Base-by-base conservation (phyloP, 805 yeast species). In the Saccharomycopsis javanensis region DNA sequence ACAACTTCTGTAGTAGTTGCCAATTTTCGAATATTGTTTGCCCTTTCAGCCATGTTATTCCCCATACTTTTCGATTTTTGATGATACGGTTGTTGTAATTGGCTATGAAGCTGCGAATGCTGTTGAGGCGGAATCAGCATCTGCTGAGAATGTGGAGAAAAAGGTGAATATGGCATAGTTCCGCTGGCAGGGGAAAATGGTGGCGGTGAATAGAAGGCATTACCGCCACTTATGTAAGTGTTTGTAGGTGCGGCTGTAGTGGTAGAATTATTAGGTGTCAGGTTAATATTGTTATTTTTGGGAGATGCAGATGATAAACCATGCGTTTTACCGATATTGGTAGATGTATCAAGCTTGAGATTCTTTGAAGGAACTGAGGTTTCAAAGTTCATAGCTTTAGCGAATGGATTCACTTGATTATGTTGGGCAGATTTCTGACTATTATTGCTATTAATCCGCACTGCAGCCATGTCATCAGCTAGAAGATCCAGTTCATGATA, bases 1-100 rank as follows among this genome's bases (percentile, higher is more conserved):
- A 51, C 58, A 28, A 57, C 55, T 28, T 48, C 60, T 2, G 57
- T 53, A n/a, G 50, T 33, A 25, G 52, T 54, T 6, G 58, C 60
- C 16, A 60, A 51, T n/a, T 57, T 54, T 50, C 62, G 34, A 48
- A 60, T 60, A 45, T 57, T 48, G 20, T 30, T n/a, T 10, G 53
- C 38, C 13, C 25, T 42, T 42, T 42, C 48, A 11, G 48, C 25
- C 28, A 42, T 42, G 25, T 42, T 42, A 18, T 42, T 42, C 2
- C n/a, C 10, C 6, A 8, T 42, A 15, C 13, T 42, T 13, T 23
- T 20, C 10, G 48, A 8, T 42, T 11, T 25, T 20, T 42, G 48
- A 11, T 35, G 15, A 10, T 35, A 35, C n/a, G n/a, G n/a, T 20
- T 42, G 48, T 7, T 42, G 28, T 25, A 42, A 20, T 8, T 42